Base-by-base conservation (phyloP, 768 basidiomycete genomes). In the Suillus variegatus region DNA sequence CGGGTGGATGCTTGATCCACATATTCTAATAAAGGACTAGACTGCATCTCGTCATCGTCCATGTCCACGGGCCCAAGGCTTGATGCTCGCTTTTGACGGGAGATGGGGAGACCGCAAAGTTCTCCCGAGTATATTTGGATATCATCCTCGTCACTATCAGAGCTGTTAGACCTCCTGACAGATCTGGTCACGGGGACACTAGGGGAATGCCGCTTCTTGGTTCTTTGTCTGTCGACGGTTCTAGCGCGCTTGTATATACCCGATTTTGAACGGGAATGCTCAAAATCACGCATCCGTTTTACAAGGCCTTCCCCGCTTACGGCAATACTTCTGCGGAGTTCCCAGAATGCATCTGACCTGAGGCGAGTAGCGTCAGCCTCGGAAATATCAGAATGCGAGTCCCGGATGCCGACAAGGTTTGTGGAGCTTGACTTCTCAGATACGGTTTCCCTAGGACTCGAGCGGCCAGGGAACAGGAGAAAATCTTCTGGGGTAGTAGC, bases 281-380 rank as follows among this genome's bases (percentile, higher is more conserved):
- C 90, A 72, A 87, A 89, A 68, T 90, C 86, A 63, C 88, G 88
- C 90, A 92, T 92, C 61, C 88, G 86, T 64, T 81, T 84, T 14
- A 92, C 82, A 57, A 92, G 82, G 8, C 87, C 85, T 69, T 92
- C 89, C 22, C 88, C 89, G 67, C 80, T 86, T 68, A 90, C 85
- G 36, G 81, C 80, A 25, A 92, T 81, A 67, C 85, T 89, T 70
- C 82, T 80, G 52, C 82, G 86, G 46, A 92, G 82, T 68, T 90
- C 88, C 75, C 82, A 82, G 66, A 90, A 90, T 6, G 91, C 90
- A 64, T 80, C 81, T 0, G 88, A 86, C 64, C 86, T 85, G 58
- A 90, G 77, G 49, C 79, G 82, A 41, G 74, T 74, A 6, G 86
- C 75, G 57, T 81, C 79, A 6, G 65, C 72, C 18, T 73, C 58